These are phyloP conservation scores for Psidium friedrichsthalianum DNA, from an alignment of 345 rosid genomes.

Conservation along the genomic window DNA sequence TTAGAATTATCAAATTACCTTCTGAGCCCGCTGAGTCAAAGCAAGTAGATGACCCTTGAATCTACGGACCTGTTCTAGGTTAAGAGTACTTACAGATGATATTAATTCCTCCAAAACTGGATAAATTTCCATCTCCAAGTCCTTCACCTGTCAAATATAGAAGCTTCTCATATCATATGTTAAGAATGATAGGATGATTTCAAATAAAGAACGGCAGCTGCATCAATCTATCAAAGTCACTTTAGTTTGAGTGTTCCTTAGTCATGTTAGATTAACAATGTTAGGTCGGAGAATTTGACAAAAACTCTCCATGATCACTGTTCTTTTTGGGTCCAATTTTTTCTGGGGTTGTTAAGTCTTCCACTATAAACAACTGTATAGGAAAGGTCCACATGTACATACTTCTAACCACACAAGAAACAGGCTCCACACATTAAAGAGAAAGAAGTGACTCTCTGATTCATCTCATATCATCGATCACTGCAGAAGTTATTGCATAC, in stretches of 20 bases:
- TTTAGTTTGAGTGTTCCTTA: not conserved
- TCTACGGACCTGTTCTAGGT: constrained; percentile 82
- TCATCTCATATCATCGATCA: not conserved
- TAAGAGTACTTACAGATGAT: constrained; percentile 68
- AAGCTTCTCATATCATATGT: not conserved
- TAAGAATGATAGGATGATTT: not conserved
- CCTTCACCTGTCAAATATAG: constrained; percentile 52
- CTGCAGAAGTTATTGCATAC: constrained; percentile 14
- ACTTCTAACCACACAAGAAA: not conserved
- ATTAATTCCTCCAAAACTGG: constrained; percentile 89
- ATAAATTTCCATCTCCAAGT: constrained; percentile 78
- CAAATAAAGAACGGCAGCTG: not conserved
- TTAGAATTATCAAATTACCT: constrained; percentile 31
- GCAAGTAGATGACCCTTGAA: constrained; percentile 87
- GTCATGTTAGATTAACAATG: not conserved
- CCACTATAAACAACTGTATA: not conserved
- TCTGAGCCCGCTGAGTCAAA: constrained; percentile 89
- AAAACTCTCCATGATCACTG: not conserved
- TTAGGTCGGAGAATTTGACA: not conserved
- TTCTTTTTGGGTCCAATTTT: not conserved
- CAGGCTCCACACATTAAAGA: not conserved
- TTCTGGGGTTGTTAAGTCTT: not conserved
- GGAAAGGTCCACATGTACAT: not conserved
- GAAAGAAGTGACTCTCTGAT: not conserved
- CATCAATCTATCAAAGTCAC: not conserved